Evolutionary conservation across 495 filamentous ascomycete species (phyloP), one percentile per base, ranked within the genome.

Genomic region (Aspergillus avenaceus): DNA sequence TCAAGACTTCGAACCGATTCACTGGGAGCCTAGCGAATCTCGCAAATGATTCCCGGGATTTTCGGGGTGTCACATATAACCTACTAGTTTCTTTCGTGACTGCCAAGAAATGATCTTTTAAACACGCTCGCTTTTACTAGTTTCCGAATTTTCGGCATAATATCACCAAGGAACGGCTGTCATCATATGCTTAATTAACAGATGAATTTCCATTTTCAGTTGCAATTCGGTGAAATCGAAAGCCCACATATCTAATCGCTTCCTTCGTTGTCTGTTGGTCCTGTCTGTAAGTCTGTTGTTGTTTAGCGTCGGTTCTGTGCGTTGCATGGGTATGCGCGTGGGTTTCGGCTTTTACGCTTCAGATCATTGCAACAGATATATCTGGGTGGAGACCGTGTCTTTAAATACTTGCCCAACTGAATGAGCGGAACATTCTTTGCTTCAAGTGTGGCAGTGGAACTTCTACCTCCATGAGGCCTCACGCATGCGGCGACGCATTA

Each of bases 1-100:
- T 59, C 76, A 84, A 46, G 85, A 92, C 57, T 95, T 95, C 55
- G 88, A 91, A 55, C 89, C 89, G 6, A 76, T 76, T 19, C 71
- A 74, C 49, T 76, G 64, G 61, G 70, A 66, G 45, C 72, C 72
- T 12, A 60, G 56, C 47, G 70, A 74, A 16, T 65, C 59, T 37
- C 61, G 64, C 32, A 63, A 64, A 63, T 62, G 53, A 53, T 11
- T 5, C n/a, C 18, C 11, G 19, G 9, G 22, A 11, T 16, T 27
- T 46, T 14, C 18, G 34, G 34, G 23, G 45, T 19, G 12, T 22
- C 23, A 4, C 31, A 13, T 25, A 9, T 12, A 12, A 24, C 14
- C 3, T 38, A 16, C 34, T 28, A 16, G 37, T 23, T 38, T 48
- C n/a, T 38, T 38, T 21, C 34, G 31, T 31, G 38, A 54, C 46